phyloP scores from a whole-genome alignment of 73 alveolate genomes.

The Paramecium biaurelia region DNA sequence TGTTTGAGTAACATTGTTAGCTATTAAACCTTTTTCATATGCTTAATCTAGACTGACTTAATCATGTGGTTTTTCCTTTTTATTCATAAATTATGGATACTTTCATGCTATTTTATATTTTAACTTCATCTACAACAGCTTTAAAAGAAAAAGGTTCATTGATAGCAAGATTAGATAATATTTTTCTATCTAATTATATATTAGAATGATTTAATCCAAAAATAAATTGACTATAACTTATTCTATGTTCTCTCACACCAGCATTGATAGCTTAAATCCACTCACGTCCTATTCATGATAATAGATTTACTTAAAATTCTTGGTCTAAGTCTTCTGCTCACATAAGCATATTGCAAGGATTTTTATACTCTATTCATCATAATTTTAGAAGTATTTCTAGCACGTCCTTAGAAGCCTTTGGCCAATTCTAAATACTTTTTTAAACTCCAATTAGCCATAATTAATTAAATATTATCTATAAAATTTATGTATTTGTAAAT shows the following conservation, averaged over 20 bases:
- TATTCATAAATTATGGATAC: background rate
- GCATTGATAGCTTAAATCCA: constrained; percentile 82
- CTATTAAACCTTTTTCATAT: constrained; percentile 15
- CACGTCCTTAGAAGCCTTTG: constrained; percentile 79
- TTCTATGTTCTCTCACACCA: constrained; percentile 82
- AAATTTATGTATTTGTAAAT: background rate
- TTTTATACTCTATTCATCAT: constrained; percentile 76
- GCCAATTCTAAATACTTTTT: constrained; percentile 71
- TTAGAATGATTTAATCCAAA: constrained; percentile 78
- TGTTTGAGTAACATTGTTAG: background rate
- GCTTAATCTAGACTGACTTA: background rate
- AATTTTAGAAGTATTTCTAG: constrained; percentile 72
- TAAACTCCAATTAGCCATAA: constrained; percentile 59
- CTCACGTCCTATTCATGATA: constrained; percentile 59
- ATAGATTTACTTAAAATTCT: constrained; percentile 62
- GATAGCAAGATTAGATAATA: constrained; percentile 75
- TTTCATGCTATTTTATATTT: constrained; percentile 58
- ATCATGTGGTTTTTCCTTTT: background rate
- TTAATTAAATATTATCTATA: background rate
- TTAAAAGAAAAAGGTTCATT: constrained; percentile 86
- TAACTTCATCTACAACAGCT: constrained; percentile 81
- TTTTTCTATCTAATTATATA: constrained; percentile 78
- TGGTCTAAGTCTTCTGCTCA: constrained; percentile 79
- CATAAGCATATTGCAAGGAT: constrained; percentile 73
- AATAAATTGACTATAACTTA: constrained; percentile 73